Percentiles rank a stretch among this genome's conserved stretches.
phyloP scores from a whole-genome alignment of 2,329 filamentous ascomycete species.

The Niveomyces coronatus region DNA sequence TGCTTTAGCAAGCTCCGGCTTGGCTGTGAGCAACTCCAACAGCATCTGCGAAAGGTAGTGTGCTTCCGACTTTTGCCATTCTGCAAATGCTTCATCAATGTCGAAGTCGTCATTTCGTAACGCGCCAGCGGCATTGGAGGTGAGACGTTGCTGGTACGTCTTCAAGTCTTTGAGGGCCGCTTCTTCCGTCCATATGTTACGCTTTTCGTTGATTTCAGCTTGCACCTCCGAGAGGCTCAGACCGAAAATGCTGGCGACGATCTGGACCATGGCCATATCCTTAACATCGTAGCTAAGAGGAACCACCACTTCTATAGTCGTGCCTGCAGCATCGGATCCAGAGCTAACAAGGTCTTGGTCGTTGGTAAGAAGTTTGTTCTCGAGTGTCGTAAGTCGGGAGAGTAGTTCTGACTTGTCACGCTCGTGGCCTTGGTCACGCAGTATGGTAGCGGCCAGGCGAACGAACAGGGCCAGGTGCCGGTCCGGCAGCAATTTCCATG shows the following conservation, averaged over 20 bases:
- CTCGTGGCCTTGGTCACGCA: conserved; percentile 77
- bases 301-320: conserved; percentile 67
- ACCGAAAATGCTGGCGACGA: conserved; percentile 78
- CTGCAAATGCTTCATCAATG: conserved; percentile 73
- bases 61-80: conserved; percentile 84
- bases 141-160: conserved; percentile 81
- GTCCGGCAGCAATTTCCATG: conserved; percentile 86
- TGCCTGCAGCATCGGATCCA: conserved; percentile 24
- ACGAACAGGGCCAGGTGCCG: conserved; percentile 92
- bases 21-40: conserved; percentile 76
- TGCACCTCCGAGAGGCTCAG: conserved; percentile 72
- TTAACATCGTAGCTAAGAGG: conserved; percentile 87
- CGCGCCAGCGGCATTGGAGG: conserved; percentile 66
- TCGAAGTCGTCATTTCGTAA: conserved; percentile 82
- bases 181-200: conserved; percentile 78
- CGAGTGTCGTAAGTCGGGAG: conserved; percentile 65
- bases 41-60: conserved; percentile 89
- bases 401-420: conserved; percentile 79
- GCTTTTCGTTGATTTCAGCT: conserved; percentile 74
- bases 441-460: conserved; percentile 66
- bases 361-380: conserved; percentile 88
- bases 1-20: conserved; percentile 74
- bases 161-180: conserved; percentile 87
- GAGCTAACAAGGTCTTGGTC: conserved; percentile 65
- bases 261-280: conserved; percentile 89